A percentile compares a stretch with the other conserved stretches of the same genome.
Evolutionary conservation across 371 early-diverging fungal genomes (phyloP).

Genomic region (Apophysomyces trapeziformis): DNA sequence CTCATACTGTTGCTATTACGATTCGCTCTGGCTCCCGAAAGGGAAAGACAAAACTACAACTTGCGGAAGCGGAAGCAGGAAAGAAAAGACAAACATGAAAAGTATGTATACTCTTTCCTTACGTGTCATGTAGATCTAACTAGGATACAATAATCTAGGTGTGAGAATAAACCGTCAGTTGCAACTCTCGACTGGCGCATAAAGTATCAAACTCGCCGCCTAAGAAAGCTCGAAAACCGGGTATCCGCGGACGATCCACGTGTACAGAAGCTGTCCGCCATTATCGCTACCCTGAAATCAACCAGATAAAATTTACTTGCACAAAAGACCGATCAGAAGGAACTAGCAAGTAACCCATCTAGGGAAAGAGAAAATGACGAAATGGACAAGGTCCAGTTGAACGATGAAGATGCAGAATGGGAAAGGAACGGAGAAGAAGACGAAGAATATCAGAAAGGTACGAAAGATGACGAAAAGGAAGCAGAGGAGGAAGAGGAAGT

Average conservation of each 20-base stretch:
- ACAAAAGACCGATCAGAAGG: neutral
- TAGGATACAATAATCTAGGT: neutral
- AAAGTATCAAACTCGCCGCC: neutral
- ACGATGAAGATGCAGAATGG: conserved; percentile 6
- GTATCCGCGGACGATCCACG: neutral
- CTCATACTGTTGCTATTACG: conserved; percentile 1
- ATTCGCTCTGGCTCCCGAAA: too few species aligned
- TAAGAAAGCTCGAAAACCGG: neutral
- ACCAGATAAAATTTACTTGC: neutral
- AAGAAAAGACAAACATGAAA: conserved; percentile 1
- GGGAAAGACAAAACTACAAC: neutral
- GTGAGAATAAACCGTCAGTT: neutral
- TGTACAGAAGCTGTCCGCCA: too few species aligned
- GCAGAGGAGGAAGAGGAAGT: conserved; percentile 52
- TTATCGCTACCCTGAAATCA: too few species aligned
- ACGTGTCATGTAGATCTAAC: conserved; percentile 1
- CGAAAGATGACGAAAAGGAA: conserved; percentile 61
- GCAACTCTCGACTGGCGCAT: conserved; percentile 2
- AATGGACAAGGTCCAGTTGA: conserved; percentile 3
- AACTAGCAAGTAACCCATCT: conserved; percentile 1
- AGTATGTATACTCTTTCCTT: neutral
- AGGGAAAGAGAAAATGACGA: neutral
- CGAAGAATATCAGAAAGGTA: too few species aligned
- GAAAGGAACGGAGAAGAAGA: neutral
- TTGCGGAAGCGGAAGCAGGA: neutral